Evolutionary conservation across 768 basidiomycete species (phyloP), one percentile per base, ranked within the genome.

Genomic region (Mrakia hoshinonis): DNA sequence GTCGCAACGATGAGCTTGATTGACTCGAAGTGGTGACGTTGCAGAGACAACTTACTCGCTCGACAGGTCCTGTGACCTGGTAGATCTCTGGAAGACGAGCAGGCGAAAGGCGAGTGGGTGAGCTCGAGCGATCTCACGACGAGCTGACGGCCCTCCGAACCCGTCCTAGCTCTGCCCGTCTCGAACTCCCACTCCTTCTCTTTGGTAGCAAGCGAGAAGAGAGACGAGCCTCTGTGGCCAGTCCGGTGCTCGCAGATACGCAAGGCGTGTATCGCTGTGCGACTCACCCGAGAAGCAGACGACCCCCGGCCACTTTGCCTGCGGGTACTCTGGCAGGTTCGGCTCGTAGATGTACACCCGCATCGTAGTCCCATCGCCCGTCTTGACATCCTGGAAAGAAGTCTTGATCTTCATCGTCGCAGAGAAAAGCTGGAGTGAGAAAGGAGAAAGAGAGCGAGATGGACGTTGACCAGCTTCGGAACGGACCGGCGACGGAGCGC

Each of bases 321-420:
- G 46, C 26, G 93, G 93, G 78, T 95, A 92, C 61, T 87, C 85
- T 13, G 89, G 87, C 18, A 92, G 77, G 65, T 82, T 83, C 9
- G 93, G 93, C 24, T 90, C 85, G 70, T 93, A 88, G 39, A 96
- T 82, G 77, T 88, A 92, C 49, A 95, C 86, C 67, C 92, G 83
- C 73, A 93, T 88, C 0, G 88, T 87, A 4, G 83, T 83, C 12
- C 85, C 85, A 34, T 82, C 77, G 15, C 82, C 80, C 76, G 88
- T 86, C 49, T 87, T 85, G 6, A 96, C 79, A 76, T 95, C 92
- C 76, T 88, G 83, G 80, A 85, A 86, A 20, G 87, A 86, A 76
- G 89, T 89, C 72, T 84, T 85, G 83, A 95, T 86, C 73, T 95
- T 83, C 93, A 97, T 95, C 26, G 47, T 63, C 38, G 12, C 5